These are phyloP conservation scores for Aspergillus fijiensis DNA, from an alignment of 2,329 filamentous ascomycete species.

Conservation along the genomic window DNA sequence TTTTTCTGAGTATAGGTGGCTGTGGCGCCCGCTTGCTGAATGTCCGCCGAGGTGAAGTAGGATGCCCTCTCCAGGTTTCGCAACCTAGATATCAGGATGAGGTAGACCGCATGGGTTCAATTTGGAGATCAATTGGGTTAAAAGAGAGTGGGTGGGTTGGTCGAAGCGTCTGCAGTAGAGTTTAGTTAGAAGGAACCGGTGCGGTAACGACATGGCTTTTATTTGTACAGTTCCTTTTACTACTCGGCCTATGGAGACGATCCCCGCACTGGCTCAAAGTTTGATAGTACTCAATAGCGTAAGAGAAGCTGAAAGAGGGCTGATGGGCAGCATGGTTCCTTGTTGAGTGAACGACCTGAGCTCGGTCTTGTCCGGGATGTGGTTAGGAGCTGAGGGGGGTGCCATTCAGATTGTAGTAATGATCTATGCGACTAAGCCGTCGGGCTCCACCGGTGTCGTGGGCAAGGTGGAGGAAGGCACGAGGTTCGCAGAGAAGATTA, in stretches of 20 bases:
- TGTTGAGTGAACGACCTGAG: background rate
- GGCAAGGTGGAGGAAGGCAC: slow-evolving; percentile 1
- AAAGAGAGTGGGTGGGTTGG: slow-evolving; percentile 2
- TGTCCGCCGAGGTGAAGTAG: background rate
- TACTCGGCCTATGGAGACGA: background rate
- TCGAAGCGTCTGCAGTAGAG: background rate
- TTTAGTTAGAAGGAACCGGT: background rate
- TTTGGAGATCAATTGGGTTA: background rate
- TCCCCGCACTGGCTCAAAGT: slow-evolving; percentile 11
- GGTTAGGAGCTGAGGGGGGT: background rate
- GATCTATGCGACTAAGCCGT: slow-evolving; percentile 5
- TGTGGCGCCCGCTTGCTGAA: background rate
- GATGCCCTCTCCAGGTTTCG: slow-evolving; percentile 4
- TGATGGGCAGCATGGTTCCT: background rate
- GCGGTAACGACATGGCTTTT: background rate
- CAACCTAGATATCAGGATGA: slow-evolving; percentile 7
- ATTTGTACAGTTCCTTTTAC: background rate
- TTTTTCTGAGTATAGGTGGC: slow-evolving; percentile 2
- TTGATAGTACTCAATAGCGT: slow-evolving; percentile 18
- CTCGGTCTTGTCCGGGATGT: slow-evolving; percentile 3
- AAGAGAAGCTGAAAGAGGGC: slow-evolving; percentile 1
- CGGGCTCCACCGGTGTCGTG: slow-evolving; percentile 10
- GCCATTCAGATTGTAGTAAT: slow-evolving; percentile 8
- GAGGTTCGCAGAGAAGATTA: slow-evolving; percentile 1
- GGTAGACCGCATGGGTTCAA: slow-evolving; percentile 10